Base-by-base conservation (phyloP, 2,329 filamentous ascomycete species). In the Pseudonectria foliicola region DNA sequence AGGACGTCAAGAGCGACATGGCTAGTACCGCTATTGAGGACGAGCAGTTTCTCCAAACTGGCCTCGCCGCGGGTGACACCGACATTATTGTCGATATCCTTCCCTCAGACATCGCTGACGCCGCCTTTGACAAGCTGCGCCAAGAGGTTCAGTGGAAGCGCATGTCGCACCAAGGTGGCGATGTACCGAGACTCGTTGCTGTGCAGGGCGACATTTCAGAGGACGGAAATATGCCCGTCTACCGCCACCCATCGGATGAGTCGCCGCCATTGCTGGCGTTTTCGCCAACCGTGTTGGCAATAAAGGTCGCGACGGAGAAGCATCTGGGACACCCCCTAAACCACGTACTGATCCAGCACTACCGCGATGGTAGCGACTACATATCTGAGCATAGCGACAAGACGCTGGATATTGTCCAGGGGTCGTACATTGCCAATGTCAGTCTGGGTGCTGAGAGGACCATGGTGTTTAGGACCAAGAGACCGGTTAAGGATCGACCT, bases 371-470 rank as follows among this genome's bases (percentile, higher is more conserved):
- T 3, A 78, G 77, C 31, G 92, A 98, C 61, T 87, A 87, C 56
- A 98, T 98, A 43, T 92, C 86, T 1, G 92, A 98, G 56, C 92
- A 98, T 55, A 93, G 87, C 26, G 92, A 98, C 58, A 98, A 98
- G 63, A 95, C 90, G 0, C 68, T 98, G 15, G 92, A 98, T 56
- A 92, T 98, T 37, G 80, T 78, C 10, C 77, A 74, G 16, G 79
- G 72, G 4, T 92, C 85, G 15, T 89, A 73, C 40, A 94, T 98
- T 46, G 87, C 89, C 45, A 98, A 96, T 54, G 78, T 95, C 32
- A 95, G 87, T 46, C 73, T 96, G n/a, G 92, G 92, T 2, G 89
- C 90, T 1, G 81, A 93, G 61, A 73, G 92, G 34, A 89, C 80
- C 3, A 95, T 96, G 89, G 73, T 85, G 0, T 75, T 98, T 25